These are phyloP conservation scores for Halteria grandinella DNA, from an alignment of 73 alveolate genomes.

Conservation along the genomic window DNA sequence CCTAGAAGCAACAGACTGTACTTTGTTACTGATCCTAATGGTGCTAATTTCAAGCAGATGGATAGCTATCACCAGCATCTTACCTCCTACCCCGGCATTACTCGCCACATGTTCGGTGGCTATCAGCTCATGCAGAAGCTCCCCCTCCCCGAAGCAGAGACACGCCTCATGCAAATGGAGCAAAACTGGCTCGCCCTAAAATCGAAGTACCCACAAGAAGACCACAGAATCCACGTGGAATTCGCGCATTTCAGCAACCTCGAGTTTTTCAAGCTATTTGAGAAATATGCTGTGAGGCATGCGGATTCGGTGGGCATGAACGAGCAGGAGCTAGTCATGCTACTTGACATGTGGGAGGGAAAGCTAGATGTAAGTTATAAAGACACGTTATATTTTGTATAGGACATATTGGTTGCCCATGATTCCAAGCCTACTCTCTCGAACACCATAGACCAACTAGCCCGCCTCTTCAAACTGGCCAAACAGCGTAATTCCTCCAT, in stretches of 20 bases:
- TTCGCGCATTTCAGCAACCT: slow-evolving; percentile 58
- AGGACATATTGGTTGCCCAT: slow-evolving; percentile 10
- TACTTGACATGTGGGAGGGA: slow-evolving; percentile 31
- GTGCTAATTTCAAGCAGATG: slow-evolving; percentile 37
- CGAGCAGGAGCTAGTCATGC: slow-evolving; percentile 59
- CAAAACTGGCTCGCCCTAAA: no score
- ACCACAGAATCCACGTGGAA: slow-evolving; percentile 60
- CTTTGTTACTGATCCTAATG: slow-evolving; percentile 56
- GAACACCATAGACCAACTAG: slow-evolving; percentile 4
- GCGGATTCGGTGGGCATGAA: slow-evolving; percentile 73
- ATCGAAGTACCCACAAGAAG: no score
- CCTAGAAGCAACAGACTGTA: slow-evolving; percentile 63
- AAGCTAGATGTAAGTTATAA: neutral
- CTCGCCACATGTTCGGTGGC: slow-evolving; percentile 70
- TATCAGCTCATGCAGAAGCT: slow-evolving; percentile 40
- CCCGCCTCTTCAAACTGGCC: neutral
- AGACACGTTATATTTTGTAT: neutral
- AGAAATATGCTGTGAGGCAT: slow-evolving; percentile 32
- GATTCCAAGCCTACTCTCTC: slow-evolving; percentile 45
- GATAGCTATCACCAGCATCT: slow-evolving; percentile 30
- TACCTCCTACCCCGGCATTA: neutral
- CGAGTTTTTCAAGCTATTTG: slow-evolving; percentile 25
- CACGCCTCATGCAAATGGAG: neutral
- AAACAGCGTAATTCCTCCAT: neutral
- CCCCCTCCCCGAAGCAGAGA: no score